phyloP scores from a whole-genome alignment of 1,284 basidiomycete genomes.

The Cutaneotrichosporon daszewskae region DNA sequence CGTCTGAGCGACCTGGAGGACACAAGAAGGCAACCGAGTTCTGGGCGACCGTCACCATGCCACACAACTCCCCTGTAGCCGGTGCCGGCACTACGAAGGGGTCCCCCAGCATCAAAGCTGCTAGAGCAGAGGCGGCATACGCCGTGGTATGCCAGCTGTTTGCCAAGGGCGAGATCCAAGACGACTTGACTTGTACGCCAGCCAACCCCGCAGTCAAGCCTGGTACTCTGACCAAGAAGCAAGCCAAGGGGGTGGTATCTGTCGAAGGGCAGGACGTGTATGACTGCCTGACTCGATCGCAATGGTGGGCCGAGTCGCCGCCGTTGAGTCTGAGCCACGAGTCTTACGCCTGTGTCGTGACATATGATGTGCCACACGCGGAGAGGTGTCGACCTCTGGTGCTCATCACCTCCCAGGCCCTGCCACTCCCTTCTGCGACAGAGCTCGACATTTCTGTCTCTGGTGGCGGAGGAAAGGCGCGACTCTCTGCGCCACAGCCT shows the following conservation, averaged over 20 bases:
- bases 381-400: constrained; percentile 1
- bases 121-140: constrained; percentile 16
- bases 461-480: too few relatives aligned
- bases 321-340: neutral
- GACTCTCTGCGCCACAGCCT: too few relatives aligned
- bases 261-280: too few relatives aligned
- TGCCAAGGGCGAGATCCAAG: constrained; percentile 15
- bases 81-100: too few relatives aligned
- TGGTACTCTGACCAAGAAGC: neutral
- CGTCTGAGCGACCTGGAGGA: neutral
- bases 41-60: neutral
- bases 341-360: neutral
- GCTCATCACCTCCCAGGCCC: neutral
- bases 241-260: too few relatives aligned
- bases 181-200: constrained; percentile 8
- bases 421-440: neutral
- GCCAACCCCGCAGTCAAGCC: neutral
- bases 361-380: neutral
- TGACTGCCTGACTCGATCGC: too few relatives aligned
- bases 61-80: constrained; percentile 5
- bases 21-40: neutral
- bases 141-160: constrained; percentile 7
- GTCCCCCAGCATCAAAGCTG: too few relatives aligned
- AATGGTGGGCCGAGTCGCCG: neutral
- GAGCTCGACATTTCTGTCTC: constrained; percentile 1